Conservation (phyloP, 805 yeast genomes). For the Zygosaccharomyces lentus region DNA sequence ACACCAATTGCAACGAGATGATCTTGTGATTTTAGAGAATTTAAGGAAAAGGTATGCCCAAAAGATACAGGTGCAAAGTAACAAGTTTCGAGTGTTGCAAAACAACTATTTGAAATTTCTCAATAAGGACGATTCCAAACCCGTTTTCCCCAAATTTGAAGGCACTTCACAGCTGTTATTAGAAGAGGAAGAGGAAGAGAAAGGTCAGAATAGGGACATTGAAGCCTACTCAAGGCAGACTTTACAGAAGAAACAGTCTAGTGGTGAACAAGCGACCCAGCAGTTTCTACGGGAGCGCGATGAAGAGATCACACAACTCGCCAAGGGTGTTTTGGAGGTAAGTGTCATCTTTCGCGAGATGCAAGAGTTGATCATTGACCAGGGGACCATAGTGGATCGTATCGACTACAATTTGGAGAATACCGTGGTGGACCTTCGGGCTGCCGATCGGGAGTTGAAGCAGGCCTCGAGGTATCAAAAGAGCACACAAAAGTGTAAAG, state of each 20-base stretch:
- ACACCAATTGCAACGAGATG: slow-evolving; percentile 37
- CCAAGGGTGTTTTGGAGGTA: slow-evolving; percentile 91
- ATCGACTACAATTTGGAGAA: slow-evolving; percentile 87
- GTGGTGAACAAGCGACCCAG: slow-evolving; percentile 19
- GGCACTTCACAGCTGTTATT: slow-evolving; percentile 25
- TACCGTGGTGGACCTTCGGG: slow-evolving; percentile 69
- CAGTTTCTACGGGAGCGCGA: slow-evolving; percentile 57
- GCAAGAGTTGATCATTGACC: slow-evolving; percentile 89
- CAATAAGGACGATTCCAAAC: slow-evolving; percentile 70
- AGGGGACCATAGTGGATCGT: slow-evolving; percentile 89
- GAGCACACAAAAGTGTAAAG: slow-evolving; percentile 84
- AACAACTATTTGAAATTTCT: slow-evolving; percentile 82
- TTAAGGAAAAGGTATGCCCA: slow-evolving; percentile 81
- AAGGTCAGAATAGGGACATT: slow-evolving; percentile 29
- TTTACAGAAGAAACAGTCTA: slow-evolving; percentile 31
- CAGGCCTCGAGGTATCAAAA: slow-evolving; percentile 80
- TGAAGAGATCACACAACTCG: slow-evolving; percentile 81
- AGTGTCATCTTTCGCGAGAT: slow-evolving; percentile 90
- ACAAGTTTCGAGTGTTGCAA: slow-evolving; percentile 80
- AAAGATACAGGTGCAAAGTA: slow-evolving; percentile 72
- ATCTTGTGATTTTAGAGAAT: slow-evolving; percentile 66
- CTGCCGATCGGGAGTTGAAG: slow-evolving; percentile 71
- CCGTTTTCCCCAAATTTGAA: slow-evolving; percentile 31
- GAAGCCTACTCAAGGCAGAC: slow-evolving; percentile 38
- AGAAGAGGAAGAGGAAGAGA: slow-evolving; percentile 36